These are phyloP conservation scores for Corymbia citriodora DNA, from an alignment of 441 rosid species.

Conservation along the genomic window DNA sequence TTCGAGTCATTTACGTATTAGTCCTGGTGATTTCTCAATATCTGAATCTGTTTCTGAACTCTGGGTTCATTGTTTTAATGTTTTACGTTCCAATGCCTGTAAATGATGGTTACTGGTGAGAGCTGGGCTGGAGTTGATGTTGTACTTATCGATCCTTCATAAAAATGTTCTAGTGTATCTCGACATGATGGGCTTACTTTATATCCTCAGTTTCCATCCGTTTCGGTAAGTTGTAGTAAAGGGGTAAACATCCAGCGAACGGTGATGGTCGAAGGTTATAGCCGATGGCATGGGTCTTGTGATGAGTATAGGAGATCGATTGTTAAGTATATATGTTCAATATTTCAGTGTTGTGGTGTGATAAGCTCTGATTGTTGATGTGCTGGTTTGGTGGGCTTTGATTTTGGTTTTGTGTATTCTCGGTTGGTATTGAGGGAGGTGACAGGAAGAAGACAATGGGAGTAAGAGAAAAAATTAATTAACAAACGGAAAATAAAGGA, in stretches of 20 bases:
- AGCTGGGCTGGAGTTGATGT: neutral
- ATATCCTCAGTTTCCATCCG: neutral
- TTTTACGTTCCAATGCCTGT: neutral
- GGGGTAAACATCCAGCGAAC: rapidly evolving
- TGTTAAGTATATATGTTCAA: neutral
- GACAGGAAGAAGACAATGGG: too few species aligned
- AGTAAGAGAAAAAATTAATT: too few species aligned
- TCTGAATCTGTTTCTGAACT: too few species aligned
- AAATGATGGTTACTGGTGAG: neutral
- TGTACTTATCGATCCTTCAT: rapidly evolving
- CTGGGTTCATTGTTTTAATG: too few species aligned
- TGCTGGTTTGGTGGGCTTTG: neutral
- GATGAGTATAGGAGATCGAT: neutral
- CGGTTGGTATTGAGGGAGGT: too few species aligned
- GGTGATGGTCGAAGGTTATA: neutral
- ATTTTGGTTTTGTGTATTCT: too few species aligned
- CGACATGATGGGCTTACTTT: neutral
- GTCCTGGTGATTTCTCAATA: too few species aligned
- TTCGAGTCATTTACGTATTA: too few species aligned
- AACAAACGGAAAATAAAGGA: too few species aligned
- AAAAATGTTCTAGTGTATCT: rapidly evolving
- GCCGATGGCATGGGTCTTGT: neutral
- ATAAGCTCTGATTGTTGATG: neutral
- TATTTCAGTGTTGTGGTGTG: neutral
- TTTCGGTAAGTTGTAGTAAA: neutral